Evolutionary conservation across 768 basidiomycete species (phyloP).

Genomic region (Hysterangium stoloniferum): DNA sequence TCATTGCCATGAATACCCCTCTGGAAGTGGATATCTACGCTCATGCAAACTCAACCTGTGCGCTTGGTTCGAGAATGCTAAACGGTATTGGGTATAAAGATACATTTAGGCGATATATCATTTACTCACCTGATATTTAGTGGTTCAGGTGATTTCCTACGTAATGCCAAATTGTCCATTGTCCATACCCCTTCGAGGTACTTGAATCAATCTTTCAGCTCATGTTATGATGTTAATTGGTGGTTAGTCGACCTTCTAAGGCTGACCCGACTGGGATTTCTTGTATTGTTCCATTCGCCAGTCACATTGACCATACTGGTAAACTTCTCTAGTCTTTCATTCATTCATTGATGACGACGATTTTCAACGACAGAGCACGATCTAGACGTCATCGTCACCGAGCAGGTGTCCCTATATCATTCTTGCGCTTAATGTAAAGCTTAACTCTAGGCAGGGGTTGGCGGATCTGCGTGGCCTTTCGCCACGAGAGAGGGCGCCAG

Average conservation of each 20-base stretch:
- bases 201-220: neutral
- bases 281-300: slow-evolving; percentile 22
- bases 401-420: slow-evolving; percentile 11
- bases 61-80: slow-evolving; percentile 21
- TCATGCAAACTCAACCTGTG: slow-evolving; percentile 21
- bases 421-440: neutral
- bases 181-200: slow-evolving; percentile 19
- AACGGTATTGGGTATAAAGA: slow-evolving; percentile 16
- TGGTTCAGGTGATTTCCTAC: slow-evolving; percentile 20
- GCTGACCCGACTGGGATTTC: slow-evolving; percentile 23
- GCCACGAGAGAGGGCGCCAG: slow-evolving; percentile 20
- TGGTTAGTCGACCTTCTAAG: slow-evolving; percentile 16
- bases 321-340: slow-evolving; percentile 1
- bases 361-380: slow-evolving; percentile 2
- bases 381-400: slow-evolving; percentile 19
- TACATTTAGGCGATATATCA: neutral
- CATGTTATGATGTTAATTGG: neutral
- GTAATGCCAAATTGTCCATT: slow-evolving; percentile 20
- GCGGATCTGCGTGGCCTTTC: slow-evolving; percentile 21
- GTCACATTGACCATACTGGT: slow-evolving; percentile 20
- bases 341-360: neutral
- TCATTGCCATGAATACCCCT: slow-evolving; percentile 21
- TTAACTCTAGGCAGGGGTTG: slow-evolving; percentile 12
- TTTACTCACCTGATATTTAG: slow-evolving; percentile 7
- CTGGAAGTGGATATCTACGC: slow-evolving; percentile 22